Evolutionary conservation across 2,329 filamentous ascomycete genomes (phyloP), one percentile per base, ranked within the genome.

Genomic region (Hypoxylon sp.): DNA sequence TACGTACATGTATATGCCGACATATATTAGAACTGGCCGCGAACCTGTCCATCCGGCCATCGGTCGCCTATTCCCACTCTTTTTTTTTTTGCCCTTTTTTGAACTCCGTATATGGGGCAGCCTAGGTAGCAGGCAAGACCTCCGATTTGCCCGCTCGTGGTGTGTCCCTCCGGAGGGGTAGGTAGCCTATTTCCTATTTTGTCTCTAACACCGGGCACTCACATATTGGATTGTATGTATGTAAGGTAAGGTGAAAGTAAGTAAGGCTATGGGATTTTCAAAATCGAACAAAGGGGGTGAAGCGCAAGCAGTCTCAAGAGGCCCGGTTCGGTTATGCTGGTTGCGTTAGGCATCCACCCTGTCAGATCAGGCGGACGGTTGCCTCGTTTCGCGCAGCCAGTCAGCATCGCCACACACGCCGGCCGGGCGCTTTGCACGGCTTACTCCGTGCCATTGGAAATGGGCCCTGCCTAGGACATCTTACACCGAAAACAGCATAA

Each of bases 311-410:
- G 13, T 6, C 6, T 37, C 35, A 13, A 37, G 35, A 37, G 35
- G 35, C 24, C 24, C 24, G 24, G 24, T 27, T n/a, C n/a, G n/a
- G n/a, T n/a, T n/a, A n/a, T n/a, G n/a, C n/a, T 27, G 24, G 48
- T 54, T 37, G 35, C 52, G 52, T 54, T 37, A 53, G 31, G 50
- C 48, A 51, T n/a, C 27, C 27, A 15, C 29, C 44, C 27, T 46
- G 32, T 55, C 55, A 47, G 48, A 51, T 32, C 32, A 53, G 39
- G 55, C 50, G 50, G 50, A 29, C 53, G 55, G 62, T 65, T 65
- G 62, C 62, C 62, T 65, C 32, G 55, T 65, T 51, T 44, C 11
- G 7, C 50, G 27, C 51, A 57, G 17, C 42, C 53, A 57, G 46
- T 37, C n/a, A 44, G 19, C 24, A 7, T 42, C n/a, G 31, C 15